Conservation (phyloP, 768 basidiomycete genomes). For the Kwoniella mangroviensis region DNA sequence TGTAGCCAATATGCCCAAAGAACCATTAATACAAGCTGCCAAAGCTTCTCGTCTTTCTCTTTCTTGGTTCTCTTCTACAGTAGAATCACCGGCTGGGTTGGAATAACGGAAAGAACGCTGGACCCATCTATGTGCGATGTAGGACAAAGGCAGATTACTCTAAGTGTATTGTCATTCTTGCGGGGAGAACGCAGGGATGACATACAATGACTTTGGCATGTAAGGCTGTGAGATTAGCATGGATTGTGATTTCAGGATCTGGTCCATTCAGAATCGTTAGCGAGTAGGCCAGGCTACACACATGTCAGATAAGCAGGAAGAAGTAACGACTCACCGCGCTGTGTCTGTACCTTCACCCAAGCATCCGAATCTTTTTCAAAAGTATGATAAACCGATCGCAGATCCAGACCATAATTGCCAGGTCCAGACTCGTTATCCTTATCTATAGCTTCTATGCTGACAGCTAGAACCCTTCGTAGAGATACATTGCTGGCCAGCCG, state of each 20-base stretch:
- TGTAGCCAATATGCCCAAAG: slow-evolving; percentile 7
- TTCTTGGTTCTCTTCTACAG: slow-evolving; percentile 11
- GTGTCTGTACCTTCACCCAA: slow-evolving; percentile 13
- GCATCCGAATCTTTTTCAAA: slow-evolving; percentile 16
- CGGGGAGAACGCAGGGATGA: not conserved
- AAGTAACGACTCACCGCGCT: slow-evolving; percentile 5
- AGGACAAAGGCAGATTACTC: not conserved
- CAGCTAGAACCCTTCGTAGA: slow-evolving; percentile 7
- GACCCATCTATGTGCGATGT: slow-evolving; percentile 22
- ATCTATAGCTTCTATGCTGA: slow-evolving; percentile 19
- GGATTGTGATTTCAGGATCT: slow-evolving; percentile 14
- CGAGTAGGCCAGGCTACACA: not conserved
- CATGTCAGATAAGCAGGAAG: not conserved
- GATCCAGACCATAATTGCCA: slow-evolving; percentile 2
- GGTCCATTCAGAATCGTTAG: not conserved
- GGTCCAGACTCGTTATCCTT: slow-evolving; percentile 19
- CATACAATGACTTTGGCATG: slow-evolving; percentile 24
- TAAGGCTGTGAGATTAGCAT: slow-evolving; percentile 10
- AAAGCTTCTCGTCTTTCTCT: slow-evolving; percentile 19
- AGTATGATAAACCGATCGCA: slow-evolving; percentile 7
- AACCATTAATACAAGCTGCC: slow-evolving; percentile 18
- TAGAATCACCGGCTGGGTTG: not conserved
- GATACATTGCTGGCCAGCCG: slow-evolving; percentile 16
- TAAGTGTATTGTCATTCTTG: not conserved
- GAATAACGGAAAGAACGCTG: slow-evolving; percentile 12